phyloP scores from a whole-genome alignment of 768 basidiomycete genomes.

The Termitomyces sp. region DNA sequence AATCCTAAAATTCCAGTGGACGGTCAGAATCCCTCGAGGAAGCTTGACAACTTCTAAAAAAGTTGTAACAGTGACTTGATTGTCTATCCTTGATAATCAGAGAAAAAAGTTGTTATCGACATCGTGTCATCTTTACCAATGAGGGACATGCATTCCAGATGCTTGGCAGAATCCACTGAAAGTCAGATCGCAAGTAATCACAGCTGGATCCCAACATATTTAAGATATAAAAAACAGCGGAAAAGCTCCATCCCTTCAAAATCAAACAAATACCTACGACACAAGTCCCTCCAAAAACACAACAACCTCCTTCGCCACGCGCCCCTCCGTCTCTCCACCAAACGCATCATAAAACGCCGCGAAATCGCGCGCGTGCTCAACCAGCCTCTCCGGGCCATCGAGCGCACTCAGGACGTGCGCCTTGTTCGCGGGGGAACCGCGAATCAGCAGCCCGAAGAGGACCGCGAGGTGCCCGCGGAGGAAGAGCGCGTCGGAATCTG shows the following conservation, averaged over 20 bases:
- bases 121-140: no score
- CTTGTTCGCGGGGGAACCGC: slow-evolving; percentile 30
- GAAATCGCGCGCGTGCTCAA: slow-evolving; percentile 42
- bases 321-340: slow-evolving; percentile 30
- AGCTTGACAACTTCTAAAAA: no score
- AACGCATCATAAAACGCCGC: slow-evolving; percentile 37
- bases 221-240: no score
- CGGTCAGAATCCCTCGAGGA: no score
- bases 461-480: slow-evolving; percentile 73
- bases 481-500: slow-evolving; percentile 34
- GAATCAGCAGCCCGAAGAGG: slow-evolving; percentile 58
- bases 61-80: no score
- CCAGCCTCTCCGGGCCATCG: slow-evolving; percentile 22
- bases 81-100: no score
- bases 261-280: slow-evolving; percentile 1
- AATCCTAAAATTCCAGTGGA: no score
- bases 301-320: slow-evolving; percentile 45
- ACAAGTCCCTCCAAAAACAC: slow-evolving; percentile 43
- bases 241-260: not conserved
- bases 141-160: no score
- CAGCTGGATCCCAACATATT: no score
- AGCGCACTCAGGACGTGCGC: slow-evolving; percentile 25
- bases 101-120: no score
- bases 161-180: no score
- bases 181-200: no score